phyloP scores from a whole-genome alignment of 768 basidiomycete genomes.

The Candolleomyces efflorescens region DNA sequence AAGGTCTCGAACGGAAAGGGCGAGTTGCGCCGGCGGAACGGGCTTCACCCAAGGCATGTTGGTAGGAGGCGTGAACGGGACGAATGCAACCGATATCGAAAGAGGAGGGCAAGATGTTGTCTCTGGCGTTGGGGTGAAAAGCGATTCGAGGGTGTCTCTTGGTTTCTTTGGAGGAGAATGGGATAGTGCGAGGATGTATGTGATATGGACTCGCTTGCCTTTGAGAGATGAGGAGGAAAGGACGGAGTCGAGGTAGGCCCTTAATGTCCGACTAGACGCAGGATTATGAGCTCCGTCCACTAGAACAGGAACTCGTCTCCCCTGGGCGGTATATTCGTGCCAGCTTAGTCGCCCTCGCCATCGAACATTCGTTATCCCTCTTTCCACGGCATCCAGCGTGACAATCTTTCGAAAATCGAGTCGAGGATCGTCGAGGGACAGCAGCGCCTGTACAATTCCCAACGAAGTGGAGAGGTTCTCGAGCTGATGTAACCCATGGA shows the following conservation, averaged over 20 bases:
- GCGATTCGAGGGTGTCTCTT: slow-evolving; percentile 60
- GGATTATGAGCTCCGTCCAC: slow-evolving; percentile 95
- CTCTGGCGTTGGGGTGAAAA: slow-evolving; percentile 42
- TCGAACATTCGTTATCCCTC: slow-evolving; percentile 52
- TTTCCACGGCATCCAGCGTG: slow-evolving; percentile 43
- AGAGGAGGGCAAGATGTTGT: slow-evolving; percentile 15
- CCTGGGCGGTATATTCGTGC: slow-evolving; percentile 29
- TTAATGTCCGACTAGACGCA: slow-evolving; percentile 9
- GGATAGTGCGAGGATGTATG: slow-evolving; percentile 80
- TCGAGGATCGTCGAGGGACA: slow-evolving; percentile 41
- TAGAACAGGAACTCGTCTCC: slow-evolving; percentile 41
- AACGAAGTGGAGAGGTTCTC: slow-evolving; percentile 76
- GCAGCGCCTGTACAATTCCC: slow-evolving; percentile 39
- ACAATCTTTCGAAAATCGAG: slow-evolving; percentile 30
- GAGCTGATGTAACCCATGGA: slow-evolving; percentile 82
- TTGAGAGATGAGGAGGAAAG: slow-evolving; percentile 8
- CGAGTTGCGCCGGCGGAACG: slow-evolving; percentile 30
- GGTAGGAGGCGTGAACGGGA: slow-evolving; percentile 70
- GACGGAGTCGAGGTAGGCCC: not conserved
- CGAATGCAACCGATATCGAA: slow-evolving; percentile 46
- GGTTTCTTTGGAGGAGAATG: slow-evolving; percentile 85
- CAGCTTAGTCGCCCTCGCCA: slow-evolving; percentile 91
- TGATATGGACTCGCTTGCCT: slow-evolving; percentile 34
- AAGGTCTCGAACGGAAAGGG: no score
- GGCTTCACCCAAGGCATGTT: slow-evolving; percentile 94